These are phyloP conservation scores for Neurospora tetraspora DNA, from an alignment of 495 filamentous ascomycete genomes.

Conservation along the genomic window DNA sequence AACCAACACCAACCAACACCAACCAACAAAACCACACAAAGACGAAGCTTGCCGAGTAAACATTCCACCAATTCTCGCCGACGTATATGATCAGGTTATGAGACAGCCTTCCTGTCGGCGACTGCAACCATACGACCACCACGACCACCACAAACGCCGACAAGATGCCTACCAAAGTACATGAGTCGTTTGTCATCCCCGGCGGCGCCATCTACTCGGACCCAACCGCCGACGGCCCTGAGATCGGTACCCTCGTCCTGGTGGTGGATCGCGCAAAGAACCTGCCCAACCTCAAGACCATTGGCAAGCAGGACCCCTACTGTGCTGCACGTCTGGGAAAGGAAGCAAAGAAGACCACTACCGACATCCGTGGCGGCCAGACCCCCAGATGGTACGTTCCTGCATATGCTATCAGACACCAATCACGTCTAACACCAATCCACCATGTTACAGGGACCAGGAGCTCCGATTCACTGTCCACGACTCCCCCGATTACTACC, in stretches of 20 bases:
- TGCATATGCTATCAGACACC: neutral
- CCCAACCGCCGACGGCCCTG: conserved; percentile 87
- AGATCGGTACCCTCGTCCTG: conserved; percentile 86
- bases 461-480: conserved; percentile 93
- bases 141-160: neutral
- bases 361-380: conserved; percentile 88
- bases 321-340: conserved; percentile 90
- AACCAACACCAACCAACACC: too few relatives aligned
- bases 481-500: conserved; percentile 90
- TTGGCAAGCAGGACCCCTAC: conserved; percentile 98
- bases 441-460: conserved; percentile 62
- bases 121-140: neutral
- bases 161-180: conserved; percentile 34
- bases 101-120: conserved; percentile 3
- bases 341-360: conserved; percentile 95
- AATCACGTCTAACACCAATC: conserved; percentile 4
- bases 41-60: conserved; percentile 12
- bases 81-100: conserved; percentile 2
- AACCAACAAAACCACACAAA: neutral
- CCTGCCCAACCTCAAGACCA: conserved; percentile 87
- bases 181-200: neutral
- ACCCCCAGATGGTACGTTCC: conserved; percentile 79
- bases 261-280: conserved; percentile 94
- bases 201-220: conserved; percentile 86
- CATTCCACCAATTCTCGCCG: conserved; percentile 5